Evolutionary conservation across 345 rosid genomes (phyloP), one percentile per base, ranked within the genome.

Genomic region (Hibiscus mutabilis): DNA sequence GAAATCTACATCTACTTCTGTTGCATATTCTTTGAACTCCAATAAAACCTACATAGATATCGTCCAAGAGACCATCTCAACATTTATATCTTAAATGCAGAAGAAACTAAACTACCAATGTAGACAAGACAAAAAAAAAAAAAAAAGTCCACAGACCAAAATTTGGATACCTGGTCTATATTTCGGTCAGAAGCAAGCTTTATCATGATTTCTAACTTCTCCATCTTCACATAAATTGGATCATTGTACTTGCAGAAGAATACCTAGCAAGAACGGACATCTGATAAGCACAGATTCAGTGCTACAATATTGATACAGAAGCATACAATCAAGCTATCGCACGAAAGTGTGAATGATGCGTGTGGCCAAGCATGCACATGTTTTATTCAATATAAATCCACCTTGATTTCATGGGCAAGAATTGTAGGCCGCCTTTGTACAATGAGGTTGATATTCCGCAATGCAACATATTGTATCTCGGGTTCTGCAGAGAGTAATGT

Each of bases 331-430:
- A 40, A 66, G 31, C 65, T 19, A 52, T 62, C 61, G 55, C 18
- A 60, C 5, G 51, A 22, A n/a, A 5, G 13, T 12, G 19, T 18
- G 22, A 70, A 71, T 21, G 51, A 73, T 56, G 77, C 57, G 51
- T 52, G 49, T 27, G 72, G 74, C n/a, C 52, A 55, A 29, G 71
- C 59, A 24, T 62, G 14, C 9, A 7, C 40, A 66, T 66, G 21
- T 46, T 66, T 15, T 58, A 42, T 44, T 60, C 24, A 27, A 69
- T 62, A 71, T 58, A 53, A 29, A 75, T 73, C 56, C 58, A 92
- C 99, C 99, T 96, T 96, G 74, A 96, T 96, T 83, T 96, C 99
- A 80, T 96, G 98, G 78, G 99, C 99, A 76, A 96, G 97, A 75
- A 96, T 96, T 5, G 99, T 92, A 63, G 99, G 97, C 66, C 98